Base-by-base conservation (phyloP, 306 rosid species). In the Echinosophora koreensis region DNA sequence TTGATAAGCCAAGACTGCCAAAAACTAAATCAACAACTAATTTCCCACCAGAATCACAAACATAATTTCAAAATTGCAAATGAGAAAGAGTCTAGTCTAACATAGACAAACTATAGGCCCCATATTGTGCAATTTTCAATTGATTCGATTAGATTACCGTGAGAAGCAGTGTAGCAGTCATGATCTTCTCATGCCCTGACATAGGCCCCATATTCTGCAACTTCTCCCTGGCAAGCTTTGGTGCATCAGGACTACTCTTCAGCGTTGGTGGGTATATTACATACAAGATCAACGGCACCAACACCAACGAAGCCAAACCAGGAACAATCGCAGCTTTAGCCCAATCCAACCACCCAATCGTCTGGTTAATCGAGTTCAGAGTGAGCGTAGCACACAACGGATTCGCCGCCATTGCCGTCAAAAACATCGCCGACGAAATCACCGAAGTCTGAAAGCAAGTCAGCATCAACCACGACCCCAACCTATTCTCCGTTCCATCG, bases 381-480 rank as follows among this genome's bases (percentile, higher is more conserved):
- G 99, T 92, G 16, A 92, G 79, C 27, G 88, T 96, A 0, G 91
- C 99, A 39, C 98, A 91, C 22, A 96, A 69, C 0, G 99, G 98
- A 84, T 96, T 96, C 10, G 99, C 99, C 13, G 99, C 99, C 99
- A 96, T 96, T 1, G 88, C 98, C 35, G 97, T 95, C 88, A 95
- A 64, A 84, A 95, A 95, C 99, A 96, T 96, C 6, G 99, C 89
- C 28, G 99, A 96, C 12, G 99, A 92, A 70, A 95, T 89, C 83
- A 87, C 93, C 13, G 99, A 95, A 10, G 99, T 95, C 78, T 95
- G 99, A 68, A 95, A 92, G 79, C 99, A 95, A 59, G 99, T 92
- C 3, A 96, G 94, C 99, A 92, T 96, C 85, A 96, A 66, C 99
- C 99, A 92, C 5, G 99, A 90, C 16, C 99, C 98, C 42, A 92